Evolutionary conservation across 257 asterid genomes (phyloP).

Genomic region (Cynanchum wilfordii): DNA sequence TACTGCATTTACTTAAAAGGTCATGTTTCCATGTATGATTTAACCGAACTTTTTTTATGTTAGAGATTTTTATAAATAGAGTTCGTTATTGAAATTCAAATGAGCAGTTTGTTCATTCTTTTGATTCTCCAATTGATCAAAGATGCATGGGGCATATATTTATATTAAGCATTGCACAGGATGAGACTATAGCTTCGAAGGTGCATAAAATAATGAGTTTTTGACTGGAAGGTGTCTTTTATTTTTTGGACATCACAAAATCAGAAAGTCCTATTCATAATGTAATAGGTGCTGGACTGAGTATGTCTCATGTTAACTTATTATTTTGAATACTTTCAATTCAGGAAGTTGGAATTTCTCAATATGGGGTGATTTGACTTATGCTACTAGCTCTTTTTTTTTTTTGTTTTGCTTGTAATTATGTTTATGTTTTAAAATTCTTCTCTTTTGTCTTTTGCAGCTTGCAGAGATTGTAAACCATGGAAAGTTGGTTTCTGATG

Average conservation of each 20-base stretch:
- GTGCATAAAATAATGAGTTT: not conserved
- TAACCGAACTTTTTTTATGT: not conserved
- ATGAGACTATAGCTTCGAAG: not conserved
- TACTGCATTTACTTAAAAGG: not conserved
- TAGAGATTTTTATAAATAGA: not conserved
- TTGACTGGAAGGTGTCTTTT: not conserved
- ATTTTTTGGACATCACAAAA: not conserved
- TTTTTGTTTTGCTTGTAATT: not conserved
- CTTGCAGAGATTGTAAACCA: conserved; percentile 88
- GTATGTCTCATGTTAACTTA: no score
- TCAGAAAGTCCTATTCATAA: not conserved
- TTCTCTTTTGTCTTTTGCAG: conserved; percentile 32
- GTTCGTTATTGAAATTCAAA: not conserved
- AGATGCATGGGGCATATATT: not conserved
- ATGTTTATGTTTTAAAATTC: not conserved
- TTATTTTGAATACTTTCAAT: not conserved
- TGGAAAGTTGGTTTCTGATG: conserved; percentile 94
- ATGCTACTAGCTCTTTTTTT: not conserved
- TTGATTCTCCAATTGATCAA: not conserved
- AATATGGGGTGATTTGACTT: not conserved
- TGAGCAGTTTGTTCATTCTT: not conserved
- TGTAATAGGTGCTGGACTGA: not conserved
- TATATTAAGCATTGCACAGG: not conserved
- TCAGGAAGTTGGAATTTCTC: not conserved
- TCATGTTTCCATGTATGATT: not conserved